These are phyloP conservation scores for Begonia fuchsioides DNA, from an alignment of 306 rosid species.

Conservation along the genomic window DNA sequence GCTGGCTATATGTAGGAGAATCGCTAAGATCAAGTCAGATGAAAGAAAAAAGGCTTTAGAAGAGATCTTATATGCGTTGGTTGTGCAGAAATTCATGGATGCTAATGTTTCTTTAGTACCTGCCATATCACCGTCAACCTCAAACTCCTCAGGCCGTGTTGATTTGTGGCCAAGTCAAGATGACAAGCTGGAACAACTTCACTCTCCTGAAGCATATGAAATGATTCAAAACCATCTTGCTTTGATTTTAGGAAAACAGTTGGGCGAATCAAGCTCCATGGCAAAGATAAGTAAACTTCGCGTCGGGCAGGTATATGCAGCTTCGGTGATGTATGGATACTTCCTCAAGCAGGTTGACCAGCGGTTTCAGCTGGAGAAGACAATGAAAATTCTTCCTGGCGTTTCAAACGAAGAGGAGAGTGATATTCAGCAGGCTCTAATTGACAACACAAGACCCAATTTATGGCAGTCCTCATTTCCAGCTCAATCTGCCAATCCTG, in stretches of 20 bases:
- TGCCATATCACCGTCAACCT: slow-evolving; percentile 23
- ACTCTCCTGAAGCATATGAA: slow-evolving; percentile 73
- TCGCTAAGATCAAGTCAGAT: slow-evolving; percentile 74
- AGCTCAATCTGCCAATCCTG: slow-evolving; percentile 36
- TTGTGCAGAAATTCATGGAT: slow-evolving; percentile 85
- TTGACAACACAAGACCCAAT: neutral
- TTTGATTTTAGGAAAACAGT: slow-evolving; percentile 56
- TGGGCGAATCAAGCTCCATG: slow-evolving; percentile 46
- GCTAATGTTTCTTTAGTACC: slow-evolving; percentile 57
- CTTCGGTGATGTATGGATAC: slow-evolving; percentile 87
- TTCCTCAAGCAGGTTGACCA: slow-evolving; percentile 84
- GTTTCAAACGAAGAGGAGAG: slow-evolving; percentile 25
- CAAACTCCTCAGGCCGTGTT: slow-evolving; percentile 39
- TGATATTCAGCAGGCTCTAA: slow-evolving; percentile 1
- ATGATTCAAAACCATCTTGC: slow-evolving; percentile 77
- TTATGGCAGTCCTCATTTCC: slow-evolving; percentile 18
- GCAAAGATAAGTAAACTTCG: slow-evolving; percentile 75
- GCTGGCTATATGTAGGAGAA: slow-evolving; percentile 37
- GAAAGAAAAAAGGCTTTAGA: slow-evolving; percentile 70
- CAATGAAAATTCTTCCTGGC: slow-evolving; percentile 60
- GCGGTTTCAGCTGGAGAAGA: slow-evolving; percentile 92
- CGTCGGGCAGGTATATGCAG: slow-evolving; percentile 90
- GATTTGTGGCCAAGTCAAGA: slow-evolving; percentile 64
- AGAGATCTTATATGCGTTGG: slow-evolving; percentile 71
- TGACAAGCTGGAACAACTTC: slow-evolving; percentile 56